Base-by-base conservation (phyloP, 352 stramenopile genomes). In the Globisporangium heterothallicum region DNA sequence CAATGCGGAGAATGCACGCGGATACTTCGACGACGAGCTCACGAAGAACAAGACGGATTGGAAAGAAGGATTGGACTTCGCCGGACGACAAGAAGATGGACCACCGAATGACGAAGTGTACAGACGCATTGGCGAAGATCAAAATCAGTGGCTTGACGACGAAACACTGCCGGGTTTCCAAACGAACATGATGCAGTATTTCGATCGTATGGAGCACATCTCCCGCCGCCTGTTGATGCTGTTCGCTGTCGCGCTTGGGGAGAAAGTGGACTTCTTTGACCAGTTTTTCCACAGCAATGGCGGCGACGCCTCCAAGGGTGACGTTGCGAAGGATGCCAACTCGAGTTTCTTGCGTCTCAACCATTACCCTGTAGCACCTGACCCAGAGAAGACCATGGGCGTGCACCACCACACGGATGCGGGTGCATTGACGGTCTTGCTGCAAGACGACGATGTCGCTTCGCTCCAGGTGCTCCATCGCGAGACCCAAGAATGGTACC, bases 11-110 rank as follows among this genome's bases (percentile, higher is more conserved):
- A 98, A 98, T 75, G 72, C 88, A 32, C 74, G 88, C 49, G 93
- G 94, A 14, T 98, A 88, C 63, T 97, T 96, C 68, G 87, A 98
- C 57, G 80, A 95, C 58, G 94, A 98, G 59, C 68, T 98, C 27
- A 98, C 93, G 35, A 98, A 98, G 72, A 87, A 95, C 63, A 91
- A 83, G 49, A 72, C 65, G 22, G 93, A 98, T 68, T 97, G 86
- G 86, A 98, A 98, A 45, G 80, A 97, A 59, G 70, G 61, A 10
- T 70, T 97, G 13, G 91, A 97, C 73, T 75, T 77, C 42, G 61
- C 63, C 14, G 71, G 71, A 1, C 63, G 19, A 1, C 58, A 75
- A 12, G 70, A 84, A 16, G 70, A 84, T 26, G 63, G 56, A 2
- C 42, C 64, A 1, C 63, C 79, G 6, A 57, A 86, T 18, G 58